Conservation (phyloP, 352 stramenopile species). For the Pythium folliculosum region DNA sequence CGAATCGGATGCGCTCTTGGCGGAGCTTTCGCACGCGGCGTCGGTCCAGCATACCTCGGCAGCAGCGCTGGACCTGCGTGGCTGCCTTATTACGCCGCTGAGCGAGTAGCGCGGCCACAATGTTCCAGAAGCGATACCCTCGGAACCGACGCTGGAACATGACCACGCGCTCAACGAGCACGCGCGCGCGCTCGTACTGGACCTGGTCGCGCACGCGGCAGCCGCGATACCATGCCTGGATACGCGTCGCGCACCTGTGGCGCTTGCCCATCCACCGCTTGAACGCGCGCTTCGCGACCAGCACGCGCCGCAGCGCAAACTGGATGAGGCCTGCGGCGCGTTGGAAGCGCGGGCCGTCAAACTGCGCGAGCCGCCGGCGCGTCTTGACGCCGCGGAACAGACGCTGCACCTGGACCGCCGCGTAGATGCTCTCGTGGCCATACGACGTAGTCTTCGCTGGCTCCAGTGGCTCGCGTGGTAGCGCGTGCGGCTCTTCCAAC, state of each 20-base stretch:
- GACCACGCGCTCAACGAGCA: slow-evolving; percentile 11
- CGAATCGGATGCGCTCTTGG: slow-evolving; percentile 19
- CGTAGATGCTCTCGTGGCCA: slow-evolving; percentile 54
- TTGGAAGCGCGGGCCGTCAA: slow-evolving; percentile 40
- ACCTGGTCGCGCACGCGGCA: slow-evolving; percentile 20
- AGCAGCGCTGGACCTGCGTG: slow-evolving; percentile 30
- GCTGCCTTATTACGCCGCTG: slow-evolving; percentile 21
- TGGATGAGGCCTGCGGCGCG: slow-evolving; percentile 26
- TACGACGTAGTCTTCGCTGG: slow-evolving; percentile 29
- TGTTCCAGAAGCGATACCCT: slow-evolving; percentile 36
- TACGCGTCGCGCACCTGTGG: slow-evolving; percentile 20
- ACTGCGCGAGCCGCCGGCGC: slow-evolving; percentile 35
- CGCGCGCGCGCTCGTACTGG: slow-evolving; percentile 15
- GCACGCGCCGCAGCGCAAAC: slow-evolving; percentile 30
- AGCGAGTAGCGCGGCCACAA: slow-evolving; percentile 21
- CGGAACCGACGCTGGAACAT: slow-evolving; percentile 29
- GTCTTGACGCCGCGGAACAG: slow-evolving; percentile 40
- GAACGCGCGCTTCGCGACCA: slow-evolving; percentile 21
- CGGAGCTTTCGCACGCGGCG: slow-evolving; percentile 11
- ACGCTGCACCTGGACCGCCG: slow-evolving; percentile 61
- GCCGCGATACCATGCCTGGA: slow-evolving; percentile 34
- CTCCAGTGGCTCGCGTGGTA: neutral
- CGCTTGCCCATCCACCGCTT: slow-evolving; percentile 28
- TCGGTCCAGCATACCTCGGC: slow-evolving; percentile 20
- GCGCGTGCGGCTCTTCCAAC: neutral